Conservation (phyloP, 768 basidiomycete genomes). For the Lactarius trivialis region DNA sequence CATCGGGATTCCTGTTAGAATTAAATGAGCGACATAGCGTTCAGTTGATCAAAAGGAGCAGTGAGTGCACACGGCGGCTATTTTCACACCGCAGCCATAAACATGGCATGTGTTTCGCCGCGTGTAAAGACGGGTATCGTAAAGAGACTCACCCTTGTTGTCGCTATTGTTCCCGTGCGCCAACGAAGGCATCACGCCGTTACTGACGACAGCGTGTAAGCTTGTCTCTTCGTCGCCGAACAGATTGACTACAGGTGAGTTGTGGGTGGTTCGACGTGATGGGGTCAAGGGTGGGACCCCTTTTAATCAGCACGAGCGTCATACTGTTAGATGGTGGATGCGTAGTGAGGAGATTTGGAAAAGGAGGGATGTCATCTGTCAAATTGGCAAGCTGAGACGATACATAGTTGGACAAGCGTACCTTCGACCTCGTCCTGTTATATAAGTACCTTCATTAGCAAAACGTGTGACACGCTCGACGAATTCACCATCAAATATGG, state of each 20-base stretch:
- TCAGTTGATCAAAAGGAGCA: too few species aligned
- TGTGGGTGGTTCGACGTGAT: slow-evolving; percentile 69
- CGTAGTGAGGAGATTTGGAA: slow-evolving; percentile 60
- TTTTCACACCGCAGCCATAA: not conserved
- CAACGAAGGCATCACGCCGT: slow-evolving; percentile 96
- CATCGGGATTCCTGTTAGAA: slow-evolving; percentile 73
- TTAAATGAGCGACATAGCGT: not conserved
- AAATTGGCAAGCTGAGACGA: slow-evolving; percentile 4
- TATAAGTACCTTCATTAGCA: slow-evolving; percentile 71
- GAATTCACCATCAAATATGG: slow-evolving; percentile 65
- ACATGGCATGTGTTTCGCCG: not conserved
- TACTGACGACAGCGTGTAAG: slow-evolving; percentile 90
- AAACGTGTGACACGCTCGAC: slow-evolving; percentile 71
- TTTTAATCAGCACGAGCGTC: slow-evolving; percentile 93
- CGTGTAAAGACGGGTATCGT: not conserved
- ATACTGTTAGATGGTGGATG: slow-evolving; percentile 70
- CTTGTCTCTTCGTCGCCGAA: slow-evolving; percentile 86
- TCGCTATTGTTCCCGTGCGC: slow-evolving; percentile 69
- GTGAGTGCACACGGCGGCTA: not conserved
- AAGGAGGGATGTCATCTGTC: slow-evolving; percentile 61
- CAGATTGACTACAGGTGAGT: slow-evolving; percentile 84
- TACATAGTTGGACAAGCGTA: slow-evolving; percentile 29
- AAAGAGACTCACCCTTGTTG: slow-evolving; percentile 50
- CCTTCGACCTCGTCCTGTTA: slow-evolving; percentile 74
- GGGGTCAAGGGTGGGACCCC: slow-evolving; percentile 77